phyloP scores from a whole-genome alignment of 768 basidiomycete genomes.

The Suillus bovinus region DNA sequence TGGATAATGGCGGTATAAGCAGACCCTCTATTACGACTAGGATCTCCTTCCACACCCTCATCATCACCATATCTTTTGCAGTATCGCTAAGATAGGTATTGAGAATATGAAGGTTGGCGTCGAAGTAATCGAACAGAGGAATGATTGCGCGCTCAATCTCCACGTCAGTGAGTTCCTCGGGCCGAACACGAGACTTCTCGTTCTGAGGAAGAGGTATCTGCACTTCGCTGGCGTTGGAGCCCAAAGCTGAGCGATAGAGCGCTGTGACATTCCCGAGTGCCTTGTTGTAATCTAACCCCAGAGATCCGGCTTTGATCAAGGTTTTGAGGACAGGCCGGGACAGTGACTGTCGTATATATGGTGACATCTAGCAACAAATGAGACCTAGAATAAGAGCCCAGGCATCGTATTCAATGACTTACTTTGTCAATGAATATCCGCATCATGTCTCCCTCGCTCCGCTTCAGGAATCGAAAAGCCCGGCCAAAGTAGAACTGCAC shows the following conservation, averaged over 20 bases:
- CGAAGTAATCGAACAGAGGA: conserved; percentile 94
- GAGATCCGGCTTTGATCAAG: conserved; percentile 60
- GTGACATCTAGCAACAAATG: conserved; percentile 70
- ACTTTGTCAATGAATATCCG: conserved; percentile 98
- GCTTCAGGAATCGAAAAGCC: conserved; percentile 89
- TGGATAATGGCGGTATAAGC: conserved; percentile 88
- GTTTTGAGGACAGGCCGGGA: conserved; percentile 76
- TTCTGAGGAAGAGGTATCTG: conserved; percentile 72
- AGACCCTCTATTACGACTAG: conserved; percentile 81
- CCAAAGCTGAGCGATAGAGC: conserved; percentile 79
- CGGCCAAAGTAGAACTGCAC: conserved; percentile 97
- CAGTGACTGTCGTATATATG: conserved; percentile 85
- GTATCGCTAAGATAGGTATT: conserved; percentile 84
- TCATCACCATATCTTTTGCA: conserved; percentile 91
- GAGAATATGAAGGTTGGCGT: conserved; percentile 87
- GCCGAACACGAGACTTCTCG: conserved; percentile 77
- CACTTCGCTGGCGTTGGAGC: conserved; percentile 64
- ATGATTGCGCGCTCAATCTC: conserved; percentile 93
- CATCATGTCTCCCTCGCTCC: conserved; percentile 94
- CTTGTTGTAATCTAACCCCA: conserved; percentile 83
- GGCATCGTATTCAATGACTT: neutral
- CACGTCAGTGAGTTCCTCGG: conserved; percentile 84
- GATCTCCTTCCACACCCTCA: conserved; percentile 95
- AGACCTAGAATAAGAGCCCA: conserved; percentile 1
- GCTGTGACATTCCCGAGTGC: conserved; percentile 81